Conservation (phyloP, 306 rosid genomes). For the Vicia faba region DNA sequence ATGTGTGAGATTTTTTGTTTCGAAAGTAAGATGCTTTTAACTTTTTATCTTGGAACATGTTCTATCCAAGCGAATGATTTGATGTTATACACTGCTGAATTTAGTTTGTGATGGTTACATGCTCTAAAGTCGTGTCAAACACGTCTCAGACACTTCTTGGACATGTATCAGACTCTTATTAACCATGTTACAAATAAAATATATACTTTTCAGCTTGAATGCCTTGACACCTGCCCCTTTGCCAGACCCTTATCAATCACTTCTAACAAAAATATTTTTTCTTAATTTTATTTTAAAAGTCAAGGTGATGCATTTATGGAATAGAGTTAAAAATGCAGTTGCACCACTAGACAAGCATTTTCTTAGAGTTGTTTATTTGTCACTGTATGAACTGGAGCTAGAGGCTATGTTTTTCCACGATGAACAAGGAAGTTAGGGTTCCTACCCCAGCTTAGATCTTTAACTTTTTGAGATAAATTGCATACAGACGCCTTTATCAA, state of each 20-base stretch:
- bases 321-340: background rate
- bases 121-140: background rate
- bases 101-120: slow-evolving; percentile 6
- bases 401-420: no score
- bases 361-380: no score
- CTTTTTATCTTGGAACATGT: background rate
- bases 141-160: background rate
- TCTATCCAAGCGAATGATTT: background rate
- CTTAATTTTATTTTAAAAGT: no score
- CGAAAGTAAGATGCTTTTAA: background rate
- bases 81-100: background rate
- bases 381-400: no score
- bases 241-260: background rate
- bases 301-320: background rate
- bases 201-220: background rate
- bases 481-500: background rate
- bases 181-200: background rate
- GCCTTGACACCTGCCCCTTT: background rate
- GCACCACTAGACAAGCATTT: background rate
- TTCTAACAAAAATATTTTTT: background rate
- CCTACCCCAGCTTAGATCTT: background rate
- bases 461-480: background rate
- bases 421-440: no score
- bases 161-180: background rate
- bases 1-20: background rate